Evolutionary conservation across 2,329 filamentous ascomycete species (phyloP).

Genomic region (Claviceps sorghi): DNA sequence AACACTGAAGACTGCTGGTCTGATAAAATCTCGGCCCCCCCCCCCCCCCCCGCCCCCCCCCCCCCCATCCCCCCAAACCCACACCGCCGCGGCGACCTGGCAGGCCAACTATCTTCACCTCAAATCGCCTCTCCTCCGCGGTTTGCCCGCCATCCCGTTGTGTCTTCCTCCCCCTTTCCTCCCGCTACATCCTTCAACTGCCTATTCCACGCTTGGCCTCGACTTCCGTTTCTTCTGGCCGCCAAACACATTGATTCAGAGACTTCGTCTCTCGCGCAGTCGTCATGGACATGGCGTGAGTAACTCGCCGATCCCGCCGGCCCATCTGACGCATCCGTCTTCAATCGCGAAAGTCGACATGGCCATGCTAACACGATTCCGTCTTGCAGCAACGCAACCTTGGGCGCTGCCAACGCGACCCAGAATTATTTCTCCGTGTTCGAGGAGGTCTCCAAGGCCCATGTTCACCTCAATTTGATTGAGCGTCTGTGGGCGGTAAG

Average conservation of each 20-base stretch:
- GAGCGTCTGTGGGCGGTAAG: slow-evolving; percentile 79
- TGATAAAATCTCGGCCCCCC: slow-evolving; percentile 8
- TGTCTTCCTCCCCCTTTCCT: neutral
- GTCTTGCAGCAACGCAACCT: slow-evolving; percentile 35
- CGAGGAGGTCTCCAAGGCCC: slow-evolving; percentile 53
- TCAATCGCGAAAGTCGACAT: neutral
- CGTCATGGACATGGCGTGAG: slow-evolving; percentile 22
- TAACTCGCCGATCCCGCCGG: slow-evolving; percentile 5
- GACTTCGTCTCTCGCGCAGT: slow-evolving; percentile 1
- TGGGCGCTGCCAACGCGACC: slow-evolving; percentile 31
- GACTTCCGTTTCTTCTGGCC: neutral
- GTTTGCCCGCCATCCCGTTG: neutral
- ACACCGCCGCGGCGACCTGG: neutral
- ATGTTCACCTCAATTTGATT: slow-evolving; percentile 71
- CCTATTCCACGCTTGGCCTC: neutral
- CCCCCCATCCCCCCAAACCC: too few relatives aligned
- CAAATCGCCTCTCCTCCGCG: neutral
- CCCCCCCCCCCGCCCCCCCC: too few relatives aligned
- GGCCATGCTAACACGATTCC: slow-evolving; percentile 1
- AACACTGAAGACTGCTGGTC: neutral
- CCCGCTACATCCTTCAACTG: neutral
- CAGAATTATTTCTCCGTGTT: slow-evolving; percentile 42
- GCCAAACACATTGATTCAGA: neutral
- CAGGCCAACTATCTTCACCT: neutral
- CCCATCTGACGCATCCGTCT: slow-evolving; percentile 7